Conservation (phyloP, 805 yeast genomes). For the Wickerhamiella sorbophila region DNA sequence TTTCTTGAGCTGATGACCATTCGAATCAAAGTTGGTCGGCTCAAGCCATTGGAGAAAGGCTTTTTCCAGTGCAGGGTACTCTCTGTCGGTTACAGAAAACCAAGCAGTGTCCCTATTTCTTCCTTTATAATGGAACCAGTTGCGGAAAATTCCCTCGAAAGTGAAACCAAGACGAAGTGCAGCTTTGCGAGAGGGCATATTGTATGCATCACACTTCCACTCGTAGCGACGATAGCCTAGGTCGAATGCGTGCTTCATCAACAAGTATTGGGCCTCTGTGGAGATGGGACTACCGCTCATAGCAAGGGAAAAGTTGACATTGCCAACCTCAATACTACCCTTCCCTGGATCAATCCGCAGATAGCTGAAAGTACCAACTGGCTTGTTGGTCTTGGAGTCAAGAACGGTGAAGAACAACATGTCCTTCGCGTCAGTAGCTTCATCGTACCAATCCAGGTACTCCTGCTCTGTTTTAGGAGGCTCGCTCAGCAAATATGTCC, state of each 20-base stretch:
- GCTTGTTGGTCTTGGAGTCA: slow-evolving; percentile 12
- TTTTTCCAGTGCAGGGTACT: slow-evolving; percentile 19
- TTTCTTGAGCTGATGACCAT: slow-evolving; percentile 20
- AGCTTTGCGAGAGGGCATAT: slow-evolving; percentile 22
- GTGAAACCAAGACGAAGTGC: slow-evolving; percentile 24
- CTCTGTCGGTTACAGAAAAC: slow-evolving; percentile 23
- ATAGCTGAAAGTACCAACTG: slow-evolving; percentile 21
- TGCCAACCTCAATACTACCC: slow-evolving; percentile 23
- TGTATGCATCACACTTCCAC: slow-evolving; percentile 26
- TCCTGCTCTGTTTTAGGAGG: slow-evolving; percentile 11
- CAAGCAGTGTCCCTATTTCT: slow-evolving; percentile 24
- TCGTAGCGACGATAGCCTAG: slow-evolving; percentile 24
- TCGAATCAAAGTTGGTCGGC: slow-evolving; percentile 17
- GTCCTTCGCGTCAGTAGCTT: slow-evolving; percentile 4
- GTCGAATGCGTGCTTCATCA: slow-evolving; percentile 21
- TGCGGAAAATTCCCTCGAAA: slow-evolving; percentile 24
- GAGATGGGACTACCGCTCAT: slow-evolving; percentile 20
- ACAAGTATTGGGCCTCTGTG: slow-evolving; percentile 24
- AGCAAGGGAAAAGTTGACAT: slow-evolving; percentile 17
- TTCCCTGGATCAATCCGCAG: slow-evolving; percentile 21
- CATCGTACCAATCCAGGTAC: slow-evolving; percentile 4
- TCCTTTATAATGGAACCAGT: slow-evolving; percentile 21
- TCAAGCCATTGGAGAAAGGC: slow-evolving; percentile 21
- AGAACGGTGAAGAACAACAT: slow-evolving; percentile 17
- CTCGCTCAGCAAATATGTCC: slow-evolving; percentile 16